Conservation (phyloP, 345 rosid species). For the Dimocarpus longan region DNA sequence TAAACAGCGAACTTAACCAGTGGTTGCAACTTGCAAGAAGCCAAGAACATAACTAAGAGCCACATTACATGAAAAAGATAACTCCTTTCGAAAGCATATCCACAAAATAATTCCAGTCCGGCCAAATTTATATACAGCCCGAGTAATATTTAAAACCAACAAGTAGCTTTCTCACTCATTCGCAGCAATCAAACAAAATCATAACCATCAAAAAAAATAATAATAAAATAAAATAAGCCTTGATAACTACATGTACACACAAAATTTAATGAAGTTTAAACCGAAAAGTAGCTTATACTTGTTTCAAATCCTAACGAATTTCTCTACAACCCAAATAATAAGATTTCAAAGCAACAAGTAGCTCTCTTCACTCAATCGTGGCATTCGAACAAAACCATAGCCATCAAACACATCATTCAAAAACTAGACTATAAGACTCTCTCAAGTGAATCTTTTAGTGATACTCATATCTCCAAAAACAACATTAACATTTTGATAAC, state of each 20-base stretch:
- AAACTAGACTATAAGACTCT: neutral
- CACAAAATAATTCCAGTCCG: neutral
- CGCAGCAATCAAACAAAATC: too few relatives aligned
- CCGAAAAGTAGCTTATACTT: too few relatives aligned
- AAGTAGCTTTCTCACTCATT: too few relatives aligned
- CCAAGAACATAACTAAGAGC: neutral
- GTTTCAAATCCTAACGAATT: neutral
- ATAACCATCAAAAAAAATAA: too few relatives aligned
- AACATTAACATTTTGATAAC: neutral
- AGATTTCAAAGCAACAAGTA: neutral
- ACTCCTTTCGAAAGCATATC: neutral
- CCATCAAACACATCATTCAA: neutral
- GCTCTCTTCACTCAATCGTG: neutral
- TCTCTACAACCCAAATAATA: neutral
- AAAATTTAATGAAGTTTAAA: too few relatives aligned
- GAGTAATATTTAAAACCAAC: too few relatives aligned
- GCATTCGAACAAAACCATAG: neutral
- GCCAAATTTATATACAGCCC: too few relatives aligned
- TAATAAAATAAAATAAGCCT: too few relatives aligned
- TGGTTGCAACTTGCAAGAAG: neutral
- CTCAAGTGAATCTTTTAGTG: neutral
- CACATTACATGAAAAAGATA: neutral
- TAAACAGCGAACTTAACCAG: neutral
- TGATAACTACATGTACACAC: too few relatives aligned
- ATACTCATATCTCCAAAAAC: neutral